phyloP scores from a whole-genome alignment of 495 filamentous ascomycete genomes.

The Bombardia bombarda region DNA sequence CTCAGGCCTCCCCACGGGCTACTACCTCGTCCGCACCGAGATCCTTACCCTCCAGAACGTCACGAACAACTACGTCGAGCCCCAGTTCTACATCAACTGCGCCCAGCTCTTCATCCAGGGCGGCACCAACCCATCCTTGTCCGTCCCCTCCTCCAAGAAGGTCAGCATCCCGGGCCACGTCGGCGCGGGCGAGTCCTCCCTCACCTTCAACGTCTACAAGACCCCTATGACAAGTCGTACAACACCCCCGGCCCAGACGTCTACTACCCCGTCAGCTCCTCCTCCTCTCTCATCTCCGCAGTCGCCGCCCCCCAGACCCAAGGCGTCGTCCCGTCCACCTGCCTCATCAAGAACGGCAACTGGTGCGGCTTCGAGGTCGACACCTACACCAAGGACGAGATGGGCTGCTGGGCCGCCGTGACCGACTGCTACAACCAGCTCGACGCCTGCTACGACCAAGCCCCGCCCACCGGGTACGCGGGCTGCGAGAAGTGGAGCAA shows the following conservation, averaged over 20 bases:
- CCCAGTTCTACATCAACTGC: slow-evolving; percentile 63
- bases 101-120: slow-evolving; percentile 58
- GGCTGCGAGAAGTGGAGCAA: slow-evolving; percentile 52
- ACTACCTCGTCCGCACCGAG: slow-evolving; percentile 63
- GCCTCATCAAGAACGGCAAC: slow-evolving; percentile 58
- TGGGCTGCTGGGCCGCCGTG: slow-evolving; percentile 50
- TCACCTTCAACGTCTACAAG: slow-evolving; percentile 58
- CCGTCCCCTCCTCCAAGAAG: slow-evolving; percentile 30
- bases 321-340: slow-evolving; percentile 41
- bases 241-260: slow-evolving; percentile 49
- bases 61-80: slow-evolving; percentile 40
- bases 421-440: slow-evolving; percentile 52
- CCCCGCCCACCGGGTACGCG: slow-evolving; percentile 47
- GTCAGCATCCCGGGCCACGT: slow-evolving; percentile 62
- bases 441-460: slow-evolving; percentile 45
- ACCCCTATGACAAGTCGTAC: slow-evolving; percentile 35
- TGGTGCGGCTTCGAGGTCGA: slow-evolving; percentile 60
- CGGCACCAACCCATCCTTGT: slow-evolving; percentile 25
- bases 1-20: slow-evolving; percentile 48
- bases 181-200: slow-evolving; percentile 36
- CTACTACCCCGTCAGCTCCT: slow-evolving; percentile 27
- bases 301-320: slow-evolving; percentile 22
- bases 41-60: slow-evolving; percentile 60
- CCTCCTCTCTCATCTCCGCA: slow-evolving; percentile 2
- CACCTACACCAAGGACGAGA: slow-evolving; percentile 40